Conservation (phyloP, 345 rosid species). For the Arabidopsis suecica region DNA sequence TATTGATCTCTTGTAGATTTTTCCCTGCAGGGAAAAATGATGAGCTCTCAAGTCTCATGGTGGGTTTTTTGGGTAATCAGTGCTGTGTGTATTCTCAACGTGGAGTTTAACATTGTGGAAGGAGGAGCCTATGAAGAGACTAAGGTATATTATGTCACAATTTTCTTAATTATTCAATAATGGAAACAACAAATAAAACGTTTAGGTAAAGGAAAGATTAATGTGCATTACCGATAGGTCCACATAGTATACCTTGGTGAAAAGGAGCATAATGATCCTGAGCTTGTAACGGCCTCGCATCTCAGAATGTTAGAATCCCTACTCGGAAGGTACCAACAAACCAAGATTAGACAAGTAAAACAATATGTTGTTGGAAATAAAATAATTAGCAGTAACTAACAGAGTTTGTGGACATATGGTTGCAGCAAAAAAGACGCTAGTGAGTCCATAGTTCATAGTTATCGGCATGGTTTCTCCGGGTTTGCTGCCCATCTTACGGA, state of each 20-base stretch:
- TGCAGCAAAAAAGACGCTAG: constrained; percentile 58
- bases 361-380: background rate
- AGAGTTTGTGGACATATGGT: background rate
- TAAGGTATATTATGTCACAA: constrained; percentile 11
- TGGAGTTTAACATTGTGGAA: background rate
- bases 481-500: constrained; percentile 78
- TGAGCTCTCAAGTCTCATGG: constrained; percentile 9
- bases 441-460: constrained; percentile 61
- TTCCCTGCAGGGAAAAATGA: background rate
- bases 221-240: constrained; percentile 42
- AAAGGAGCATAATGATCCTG: constrained; percentile 52
- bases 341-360: background rate
- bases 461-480: constrained; percentile 73
- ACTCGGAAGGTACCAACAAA: constrained; percentile 58
- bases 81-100: constrained; percentile 8
- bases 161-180: background rate
- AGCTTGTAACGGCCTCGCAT: constrained; percentile 55
- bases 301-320: constrained; percentile 61
- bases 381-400: background rate
- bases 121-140: constrained; percentile 27
- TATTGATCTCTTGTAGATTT: background rate
- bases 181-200: background rate
- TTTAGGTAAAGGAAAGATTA: background rate
- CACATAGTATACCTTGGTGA: constrained; percentile 67
- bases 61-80: background rate